Base-by-base conservation (phyloP, 2,329 filamentous ascomycete genomes). In the Epichloe coenophiala region DNA sequence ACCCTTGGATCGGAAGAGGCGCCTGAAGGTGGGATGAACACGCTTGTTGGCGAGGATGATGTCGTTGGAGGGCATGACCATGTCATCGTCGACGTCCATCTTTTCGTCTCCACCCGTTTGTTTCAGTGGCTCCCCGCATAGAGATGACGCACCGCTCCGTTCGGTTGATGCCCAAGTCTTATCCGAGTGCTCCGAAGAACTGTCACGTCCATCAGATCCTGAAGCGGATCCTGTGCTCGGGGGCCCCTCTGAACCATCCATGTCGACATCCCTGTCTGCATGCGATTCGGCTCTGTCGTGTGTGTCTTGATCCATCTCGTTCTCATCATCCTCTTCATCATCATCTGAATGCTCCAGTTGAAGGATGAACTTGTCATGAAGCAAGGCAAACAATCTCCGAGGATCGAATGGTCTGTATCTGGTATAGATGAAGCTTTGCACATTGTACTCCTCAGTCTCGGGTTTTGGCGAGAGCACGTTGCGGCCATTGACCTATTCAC, bases 361-460 rank as follows among this genome's bases (percentile, higher is more conserved):
- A 5, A 76, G 61, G 37, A 76, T 73, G 35, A 77, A 77, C 55
- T 74, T 74, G 53, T 75, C 67, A 35, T 71, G 68, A 1, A 76
- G 54, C 19, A 72, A 58, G 0, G 63, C 60, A 64, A 68, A 77
- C 0, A 77, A 65, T 0, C 73, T 61, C 2, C 61, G 61, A 0
- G 74, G 74, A 40, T 77, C 71, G 49, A 77, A 76, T 0, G 80
- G 80, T 1, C 76, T 68, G 7, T 77, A 70, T 0, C 78, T 75
- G 1, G 73, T 70, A 61, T 88, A 88, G 12, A 88, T 79, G 56
- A 86, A 86, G 60, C 79, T 87, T 37, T 78, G 75, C 11, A 88
- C 82, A 7, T 81, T 81, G 59, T 86, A 86, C 70, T 86, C 83
- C 50, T 86, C 72, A 0, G 82, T 86, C 65, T 87, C 83, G 0